Evolutionary conservation across 192 early-diverging fungal genomes (phyloP), one percentile per base, ranked within the genome.

Genomic region (Entrophospora sp.): DNA sequence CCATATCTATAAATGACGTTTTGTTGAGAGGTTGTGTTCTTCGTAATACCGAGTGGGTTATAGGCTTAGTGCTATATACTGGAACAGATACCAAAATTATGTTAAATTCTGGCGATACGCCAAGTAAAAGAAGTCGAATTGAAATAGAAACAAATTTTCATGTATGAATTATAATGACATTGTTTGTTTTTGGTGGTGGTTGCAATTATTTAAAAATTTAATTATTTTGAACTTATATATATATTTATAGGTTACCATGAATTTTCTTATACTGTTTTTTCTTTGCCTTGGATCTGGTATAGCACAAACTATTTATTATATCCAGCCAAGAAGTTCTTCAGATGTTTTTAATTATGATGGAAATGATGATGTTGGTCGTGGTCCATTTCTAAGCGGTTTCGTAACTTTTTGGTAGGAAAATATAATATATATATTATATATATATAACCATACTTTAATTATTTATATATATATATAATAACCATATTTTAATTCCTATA

Each of bases 121-220:
- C n/a, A n/a, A n/a, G n/a, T n/a, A n/a, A n/a, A n/a, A n/a, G n/a
- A n/a, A n/a, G n/a, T n/a, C n/a, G n/a, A n/a, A n/a, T n/a, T n/a
- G n/a, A n/a, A n/a, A n/a, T n/a, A n/a, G n/a, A n/a, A n/a, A n/a
- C 94, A 67, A 97, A 95, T 75, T 88, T 89, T 44, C 89, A 89
- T 66, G 87, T 90, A 64, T 77, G 70, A n/a, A 60, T 32, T 72
- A 27, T 8, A 5, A 9, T 72, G 16, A 31, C 46, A 3, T 18
- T 30, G 18, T 2, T 6, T 34, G 16, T 31, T 58, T 0, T 53
- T 35, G 4, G 4, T 58, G 9, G 38, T 30, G 6, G 0, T 32
- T 38, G 43, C 16, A 30, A 31, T 43, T 20, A 72, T 25, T 37
- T 46, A 66, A 13, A 34, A 38, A 37, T 44, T 9, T 13, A 24